A percentile compares a stretch with the other conserved stretches of the same genome.
Conservation (phyloP, 805 yeast genomes). For the Tetrapisispora nanseiensis region DNA sequence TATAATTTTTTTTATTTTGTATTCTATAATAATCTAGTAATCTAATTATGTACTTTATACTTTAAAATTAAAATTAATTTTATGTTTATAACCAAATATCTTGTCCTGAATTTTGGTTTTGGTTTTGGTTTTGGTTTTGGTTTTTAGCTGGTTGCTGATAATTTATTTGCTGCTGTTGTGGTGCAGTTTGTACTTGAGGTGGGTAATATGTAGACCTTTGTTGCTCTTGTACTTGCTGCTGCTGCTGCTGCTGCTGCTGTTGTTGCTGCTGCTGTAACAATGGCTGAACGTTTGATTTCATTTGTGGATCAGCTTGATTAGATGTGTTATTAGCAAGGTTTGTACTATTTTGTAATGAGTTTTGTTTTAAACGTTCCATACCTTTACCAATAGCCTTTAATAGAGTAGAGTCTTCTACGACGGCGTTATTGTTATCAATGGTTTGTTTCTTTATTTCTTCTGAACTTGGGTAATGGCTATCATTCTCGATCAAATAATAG, state of each 20-base stretch:
- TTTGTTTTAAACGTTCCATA: constrained; percentile 26
- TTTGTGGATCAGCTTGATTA: constrained; percentile 3
- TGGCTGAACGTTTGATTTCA: constrained; percentile 7
- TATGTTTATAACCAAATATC: constrained; percentile 8
- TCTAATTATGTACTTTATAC: background rate
- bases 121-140: constrained; percentile 1
- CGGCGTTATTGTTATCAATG: constrained; percentile 18
- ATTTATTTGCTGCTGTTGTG: constrained; percentile 5
- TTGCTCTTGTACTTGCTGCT: constrained; percentile 11
- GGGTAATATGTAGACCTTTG: constrained; percentile 2
- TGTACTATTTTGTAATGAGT: constrained; percentile 18
- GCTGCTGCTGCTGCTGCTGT: constrained; percentile 7
- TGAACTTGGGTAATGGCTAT: constrained; percentile 27
- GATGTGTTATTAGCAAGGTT: background rate
- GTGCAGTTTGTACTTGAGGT: constrained; percentile 2
- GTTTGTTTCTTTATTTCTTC: constrained; percentile 30
- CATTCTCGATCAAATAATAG: constrained; percentile 25
- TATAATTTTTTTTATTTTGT: background rate
- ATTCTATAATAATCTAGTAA: background rate
- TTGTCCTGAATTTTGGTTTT: constrained; percentile 3
- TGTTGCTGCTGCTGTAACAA: constrained; percentile 12
- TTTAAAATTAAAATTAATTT: too few relatives aligned
- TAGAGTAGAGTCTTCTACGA: constrained; percentile 20
- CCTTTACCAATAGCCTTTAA: constrained; percentile 25
- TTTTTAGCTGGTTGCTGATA: constrained; percentile 8